A percentile compares a stretch with the other conserved stretches of the same genome.
phyloP scores from a whole-genome alignment of 2,329 filamentous ascomycete species.

The Amesomyces nigricolor region DNA sequence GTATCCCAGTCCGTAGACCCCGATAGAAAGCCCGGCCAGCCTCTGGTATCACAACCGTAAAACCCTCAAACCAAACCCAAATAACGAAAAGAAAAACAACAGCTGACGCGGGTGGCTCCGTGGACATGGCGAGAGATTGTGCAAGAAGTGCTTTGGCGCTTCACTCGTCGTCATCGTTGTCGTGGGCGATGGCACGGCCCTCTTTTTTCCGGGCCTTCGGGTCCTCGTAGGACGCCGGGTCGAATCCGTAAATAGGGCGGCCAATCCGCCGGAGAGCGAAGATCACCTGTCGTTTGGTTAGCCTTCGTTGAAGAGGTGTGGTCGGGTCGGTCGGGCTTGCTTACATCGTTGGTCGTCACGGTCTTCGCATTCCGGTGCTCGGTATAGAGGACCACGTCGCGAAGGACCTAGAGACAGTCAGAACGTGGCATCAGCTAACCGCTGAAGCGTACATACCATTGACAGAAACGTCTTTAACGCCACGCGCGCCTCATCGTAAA shows the following conservation, averaged over 20 bases:
- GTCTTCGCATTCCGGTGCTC: constrained; percentile 57
- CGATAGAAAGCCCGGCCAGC: too few relatives aligned
- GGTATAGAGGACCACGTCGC: constrained; percentile 43
- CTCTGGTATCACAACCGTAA: too few relatives aligned
- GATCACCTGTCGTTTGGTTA: constrained; percentile 43
- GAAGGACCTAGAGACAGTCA: constrained; percentile 43
- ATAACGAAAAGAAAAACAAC: too few relatives aligned
- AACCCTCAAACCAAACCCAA: too few relatives aligned
- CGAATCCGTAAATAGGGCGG: constrained; percentile 54
- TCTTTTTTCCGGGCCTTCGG: constrained; percentile 12
- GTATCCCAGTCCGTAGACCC: too few relatives aligned
- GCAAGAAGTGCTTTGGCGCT: background rate
- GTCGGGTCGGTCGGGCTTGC: constrained; percentile 23
- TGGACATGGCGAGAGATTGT: too few relatives aligned
- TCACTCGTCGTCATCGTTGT: background rate
- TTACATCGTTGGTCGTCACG: constrained; percentile 56
- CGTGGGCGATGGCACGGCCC: background rate
- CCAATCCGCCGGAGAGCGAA: constrained; percentile 45
- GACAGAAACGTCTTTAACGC: constrained; percentile 47
- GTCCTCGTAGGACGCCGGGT: constrained; percentile 34
- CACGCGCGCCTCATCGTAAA: constrained; percentile 57
- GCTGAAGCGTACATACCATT: constrained; percentile 33
- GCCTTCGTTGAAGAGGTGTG: background rate
- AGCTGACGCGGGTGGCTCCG: too few relatives aligned
- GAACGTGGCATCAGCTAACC: background rate